phyloP scores from a whole-genome alignment of 148 eudicot species.

The Heliosperma pusillum region DNA sequence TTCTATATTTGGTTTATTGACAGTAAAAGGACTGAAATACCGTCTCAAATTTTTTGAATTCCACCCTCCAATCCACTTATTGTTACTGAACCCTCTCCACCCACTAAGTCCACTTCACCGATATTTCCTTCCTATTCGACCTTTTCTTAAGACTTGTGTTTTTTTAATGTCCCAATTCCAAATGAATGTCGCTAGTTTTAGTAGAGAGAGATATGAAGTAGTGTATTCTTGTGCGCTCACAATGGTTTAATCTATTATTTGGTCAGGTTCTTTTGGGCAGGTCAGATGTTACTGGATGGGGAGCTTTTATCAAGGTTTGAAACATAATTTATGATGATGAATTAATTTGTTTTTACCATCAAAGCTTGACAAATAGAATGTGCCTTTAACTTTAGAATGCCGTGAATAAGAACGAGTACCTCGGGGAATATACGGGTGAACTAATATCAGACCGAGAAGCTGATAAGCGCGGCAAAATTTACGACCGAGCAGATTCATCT shows the following conservation, averaged over 20 bases:
- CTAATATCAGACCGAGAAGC: slow-evolving; percentile 86
- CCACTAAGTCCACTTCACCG: not conserved
- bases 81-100: not conserved
- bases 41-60: no score
- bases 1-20: not conserved
- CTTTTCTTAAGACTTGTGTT: no score
- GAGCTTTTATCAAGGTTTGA: slow-evolving; percentile 88
- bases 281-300: slow-evolving; percentile 94
- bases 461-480: slow-evolving; percentile 94
- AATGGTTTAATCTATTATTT: not conserved
- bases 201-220: not conserved
- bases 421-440: slow-evolving; percentile 86
- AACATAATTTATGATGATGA: not conserved
- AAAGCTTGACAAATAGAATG: slow-evolving; percentile 15
- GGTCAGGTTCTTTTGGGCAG: slow-evolving; percentile 72
- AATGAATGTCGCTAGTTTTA: not conserved
- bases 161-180: no score
- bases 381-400: slow-evolving; percentile 49
- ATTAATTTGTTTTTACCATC: slow-evolving; percentile 9
- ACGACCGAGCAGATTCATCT: slow-evolving; percentile 84
- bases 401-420: slow-evolving; percentile 78
- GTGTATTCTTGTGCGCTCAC: slow-evolving; percentile 8
- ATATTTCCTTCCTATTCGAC: not conserved
- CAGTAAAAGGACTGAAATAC: not conserved
- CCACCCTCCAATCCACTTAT: not conserved